phyloP scores from a whole-genome alignment of 2,329 filamentous ascomycete species.

The Venturia nashicola region DNA sequence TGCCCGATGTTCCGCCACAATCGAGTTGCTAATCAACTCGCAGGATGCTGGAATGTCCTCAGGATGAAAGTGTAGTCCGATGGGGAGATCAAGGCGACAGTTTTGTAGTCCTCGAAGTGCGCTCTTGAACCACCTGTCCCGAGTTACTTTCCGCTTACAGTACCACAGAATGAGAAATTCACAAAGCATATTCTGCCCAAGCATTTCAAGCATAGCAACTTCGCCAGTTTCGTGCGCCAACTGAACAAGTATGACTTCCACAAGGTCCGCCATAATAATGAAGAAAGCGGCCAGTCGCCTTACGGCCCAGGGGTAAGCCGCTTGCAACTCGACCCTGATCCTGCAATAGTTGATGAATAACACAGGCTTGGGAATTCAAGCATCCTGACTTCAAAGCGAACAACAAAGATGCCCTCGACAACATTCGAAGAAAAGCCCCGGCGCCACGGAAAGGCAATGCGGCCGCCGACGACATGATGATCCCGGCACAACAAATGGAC shows the following conservation, averaged over 20 bases:
- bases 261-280: conserved; percentile 86
- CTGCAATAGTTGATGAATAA: conserved; percentile 19
- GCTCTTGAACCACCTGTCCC: conserved; percentile 10
- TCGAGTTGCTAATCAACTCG: conserved; percentile 16
- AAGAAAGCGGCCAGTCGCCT: conserved; percentile 69
- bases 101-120: conserved; percentile 92
- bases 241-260: conserved; percentile 98
- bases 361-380: conserved; percentile 86
- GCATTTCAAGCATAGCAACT: conserved; percentile 98
- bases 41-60: conserved; percentile 93
- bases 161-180: conserved; percentile 80
- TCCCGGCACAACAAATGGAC: conserved; percentile 77
- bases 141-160: not conserved
- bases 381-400: conserved; percentile 93
- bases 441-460: conserved; percentile 62
- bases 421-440: conserved; percentile 89
- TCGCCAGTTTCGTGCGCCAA: conserved; percentile 91
- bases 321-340: not conserved
- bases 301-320: conserved; percentile 63
- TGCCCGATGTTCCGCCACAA: not conserved
- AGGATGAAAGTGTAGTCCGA: conserved; percentile 82
- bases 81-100: conserved; percentile 94
- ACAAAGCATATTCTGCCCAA: conserved; percentile 95
- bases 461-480: conserved; percentile 54
- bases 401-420: conserved; percentile 92